A percentile compares a stretch with the other conserved stretches of the same genome.
Evolutionary conservation across 192 early-diverging fungal species (phyloP).

Genomic region (Coemansia reversa): DNA sequence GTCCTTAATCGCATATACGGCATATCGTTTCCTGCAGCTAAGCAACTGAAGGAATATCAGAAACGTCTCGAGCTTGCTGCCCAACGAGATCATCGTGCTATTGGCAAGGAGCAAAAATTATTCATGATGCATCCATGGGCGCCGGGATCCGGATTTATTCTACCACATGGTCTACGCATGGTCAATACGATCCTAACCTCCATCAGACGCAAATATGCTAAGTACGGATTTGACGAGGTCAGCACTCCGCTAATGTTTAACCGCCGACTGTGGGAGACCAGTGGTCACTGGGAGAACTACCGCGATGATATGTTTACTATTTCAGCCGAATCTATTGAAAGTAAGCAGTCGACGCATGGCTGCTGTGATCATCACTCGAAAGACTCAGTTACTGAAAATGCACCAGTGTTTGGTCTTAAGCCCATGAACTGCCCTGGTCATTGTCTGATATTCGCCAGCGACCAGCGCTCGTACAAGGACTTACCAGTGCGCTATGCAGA

Average conservation of each 20-base stretch:
- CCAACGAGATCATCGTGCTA: conserved; percentile 65
- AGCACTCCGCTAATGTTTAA: conserved; percentile 91
- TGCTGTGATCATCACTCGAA: conserved; percentile 34
- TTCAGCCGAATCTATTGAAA: conserved; percentile 10
- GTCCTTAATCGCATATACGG: conserved; percentile 71
- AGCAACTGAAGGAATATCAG: conserved; percentile 59
- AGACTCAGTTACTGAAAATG: conserved; percentile 15
- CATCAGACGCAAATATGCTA: conserved; percentile 72
- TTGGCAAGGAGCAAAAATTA: conserved; percentile 67
- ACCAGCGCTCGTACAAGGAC: conserved; percentile 80
- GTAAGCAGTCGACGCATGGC: background rate
- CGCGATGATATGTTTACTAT: conserved; percentile 88
- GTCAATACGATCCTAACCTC: conserved; percentile 73
- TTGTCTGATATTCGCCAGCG: conserved; percentile 84
- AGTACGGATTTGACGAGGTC: conserved; percentile 83
- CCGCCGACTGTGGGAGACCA: conserved; percentile 88
- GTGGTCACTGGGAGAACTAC: conserved; percentile 97
- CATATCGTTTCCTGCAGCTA: conserved; percentile 62
- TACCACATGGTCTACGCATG: conserved; percentile 79
- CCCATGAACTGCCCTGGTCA: conserved; percentile 99
- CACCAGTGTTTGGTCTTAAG: conserved; percentile 81
- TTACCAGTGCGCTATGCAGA: conserved; percentile 88
- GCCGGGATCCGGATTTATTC: conserved; percentile 73
- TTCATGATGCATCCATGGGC: conserved; percentile 71
- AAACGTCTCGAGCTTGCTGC: conserved; percentile 52